Conservation (phyloP, 495 filamentous ascomycete species). For the Lophium mytilinum region DNA sequence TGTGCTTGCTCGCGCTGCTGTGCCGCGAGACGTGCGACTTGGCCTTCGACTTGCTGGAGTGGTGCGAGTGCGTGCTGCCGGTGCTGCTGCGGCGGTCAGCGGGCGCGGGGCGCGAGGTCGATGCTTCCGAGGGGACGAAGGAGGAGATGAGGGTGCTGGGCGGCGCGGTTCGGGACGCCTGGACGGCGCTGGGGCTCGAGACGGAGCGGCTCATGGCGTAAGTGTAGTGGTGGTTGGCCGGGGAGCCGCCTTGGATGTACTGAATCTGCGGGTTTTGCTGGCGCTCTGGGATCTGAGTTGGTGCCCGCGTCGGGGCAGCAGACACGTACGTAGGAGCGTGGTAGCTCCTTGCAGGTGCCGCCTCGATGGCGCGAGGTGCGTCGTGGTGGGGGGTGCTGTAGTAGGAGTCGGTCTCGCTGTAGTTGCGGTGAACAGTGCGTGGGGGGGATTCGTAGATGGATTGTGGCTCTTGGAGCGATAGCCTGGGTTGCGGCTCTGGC, state of each 20-base stretch:
- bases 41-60: slow-evolving; percentile 21
- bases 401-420: slow-evolving; percentile 18
- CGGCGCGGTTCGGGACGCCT: slow-evolving; percentile 15
- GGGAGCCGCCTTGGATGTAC: slow-evolving; percentile 15
- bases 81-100: slow-evolving; percentile 20
- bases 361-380: slow-evolving; percentile 19
- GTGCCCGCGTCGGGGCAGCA: slow-evolving; percentile 16
- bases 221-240: slow-evolving; percentile 15
- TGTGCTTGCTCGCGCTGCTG: slow-evolving; percentile 10
- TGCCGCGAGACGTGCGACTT: slow-evolving; percentile 17
- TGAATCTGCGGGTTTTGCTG: slow-evolving; percentile 3
- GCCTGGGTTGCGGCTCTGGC: not conserved
- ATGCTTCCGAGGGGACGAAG: slow-evolving; percentile 4
- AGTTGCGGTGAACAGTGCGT: slow-evolving; percentile 23
- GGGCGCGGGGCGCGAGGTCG: not conserved
- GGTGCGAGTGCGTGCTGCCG: slow-evolving; percentile 26
- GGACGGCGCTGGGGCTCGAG: slow-evolving; percentile 15
- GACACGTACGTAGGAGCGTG: slow-evolving; percentile 16
- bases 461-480: slow-evolving; percentile 19
- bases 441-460: slow-evolving; percentile 15
- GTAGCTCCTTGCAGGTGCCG: slow-evolving; percentile 15
- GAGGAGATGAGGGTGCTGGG: slow-evolving; percentile 20
- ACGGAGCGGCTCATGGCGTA: slow-evolving; percentile 15
- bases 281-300: not conserved
- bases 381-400: slow-evolving; percentile 8